Evolutionary conservation across 2,329 filamentous ascomycete genomes (phyloP).

Genomic region (Mollisiaceae sp.): DNA sequence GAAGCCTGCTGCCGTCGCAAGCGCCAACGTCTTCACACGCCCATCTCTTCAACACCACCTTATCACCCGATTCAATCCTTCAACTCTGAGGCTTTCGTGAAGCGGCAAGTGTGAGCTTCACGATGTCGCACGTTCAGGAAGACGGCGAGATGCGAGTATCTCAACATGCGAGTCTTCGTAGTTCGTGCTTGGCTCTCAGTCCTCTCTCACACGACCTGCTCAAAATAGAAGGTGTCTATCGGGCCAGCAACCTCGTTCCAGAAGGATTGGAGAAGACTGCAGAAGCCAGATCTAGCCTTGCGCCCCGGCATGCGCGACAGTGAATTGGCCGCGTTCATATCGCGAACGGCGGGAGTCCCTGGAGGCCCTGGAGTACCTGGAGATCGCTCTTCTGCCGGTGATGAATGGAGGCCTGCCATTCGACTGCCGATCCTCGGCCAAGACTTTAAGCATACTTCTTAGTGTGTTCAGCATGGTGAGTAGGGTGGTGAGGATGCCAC

Average conservation of each 20-base stretch:
- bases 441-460: slow-evolving; percentile 24
- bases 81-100: background rate
- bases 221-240: slow-evolving; percentile 22
- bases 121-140: slow-evolving; percentile 2
- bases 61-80: background rate
- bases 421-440: slow-evolving; percentile 29
- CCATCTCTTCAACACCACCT: background rate
- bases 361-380: slow-evolving; percentile 22
- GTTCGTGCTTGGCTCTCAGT: background rate
- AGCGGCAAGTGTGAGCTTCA: slow-evolving; percentile 4
- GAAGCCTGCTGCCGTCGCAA: background rate
- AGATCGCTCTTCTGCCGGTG: slow-evolving; percentile 20
- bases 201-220: slow-evolving; percentile 7
- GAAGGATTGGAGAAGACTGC: slow-evolving; percentile 18
- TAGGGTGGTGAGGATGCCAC: too few species aligned
- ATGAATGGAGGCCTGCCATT: slow-evolving; percentile 23
- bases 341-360: background rate
- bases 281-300: background rate
- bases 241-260: slow-evolving; percentile 15
- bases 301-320: slow-evolving; percentile 19
- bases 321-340: slow-evolving; percentile 20
- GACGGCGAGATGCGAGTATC: slow-evolving; percentile 16
- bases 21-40: background rate
- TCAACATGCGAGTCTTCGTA: background rate
- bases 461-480: slow-evolving; percentile 19